These are phyloP conservation scores for Fusarium sp. DNA, from an alignment of 2,329 filamentous ascomycete genomes.

Conservation along the genomic window DNA sequence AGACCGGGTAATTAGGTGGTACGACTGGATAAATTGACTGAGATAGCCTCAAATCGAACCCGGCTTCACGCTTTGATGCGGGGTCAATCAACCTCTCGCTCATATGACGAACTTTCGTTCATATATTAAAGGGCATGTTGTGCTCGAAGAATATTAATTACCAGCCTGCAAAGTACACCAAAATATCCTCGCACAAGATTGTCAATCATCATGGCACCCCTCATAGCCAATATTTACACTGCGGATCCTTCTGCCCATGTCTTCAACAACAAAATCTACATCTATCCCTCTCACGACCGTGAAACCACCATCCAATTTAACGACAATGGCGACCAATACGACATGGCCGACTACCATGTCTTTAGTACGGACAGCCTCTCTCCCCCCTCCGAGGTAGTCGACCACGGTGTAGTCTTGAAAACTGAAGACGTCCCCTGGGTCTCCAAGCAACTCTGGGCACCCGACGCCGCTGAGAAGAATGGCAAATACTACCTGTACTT, in stretches of 20 bases:
- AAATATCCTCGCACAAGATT: background rate
- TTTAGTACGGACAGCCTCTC: constrained; percentile 67
- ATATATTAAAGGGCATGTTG: constrained; percentile 12
- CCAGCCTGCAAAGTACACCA: background rate
- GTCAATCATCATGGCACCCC: constrained; percentile 58
- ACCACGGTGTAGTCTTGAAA: constrained; percentile 77
- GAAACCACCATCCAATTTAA: constrained; percentile 80
- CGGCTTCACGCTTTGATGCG: constrained; percentile 25
- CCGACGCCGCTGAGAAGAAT: constrained; percentile 76
- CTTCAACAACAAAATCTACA: constrained; percentile 79
- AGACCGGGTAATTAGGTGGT: constrained; percentile 38
- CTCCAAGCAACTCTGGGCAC: constrained; percentile 82
- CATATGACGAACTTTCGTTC: constrained; percentile 5
- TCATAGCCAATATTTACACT: constrained; percentile 81
- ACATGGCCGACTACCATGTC: constrained; percentile 87
- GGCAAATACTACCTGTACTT: constrained; percentile 81
- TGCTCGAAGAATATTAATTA: constrained; percentile 4
- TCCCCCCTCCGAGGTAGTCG: constrained; percentile 69
- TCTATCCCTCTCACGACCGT: constrained; percentile 84
- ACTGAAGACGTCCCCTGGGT: constrained; percentile 78
- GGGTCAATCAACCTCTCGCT: constrained; percentile 29
- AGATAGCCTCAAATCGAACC: constrained; percentile 24
- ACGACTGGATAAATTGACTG: constrained; percentile 41
- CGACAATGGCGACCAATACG: constrained; percentile 87
- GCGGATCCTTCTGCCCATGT: constrained; percentile 85